A percentile compares a stretch with the other conserved stretches of the same genome.
These are phyloP conservation scores for Podaxis sp. DNA, from an alignment of 768 basidiomycete species.

Conservation along the genomic window DNA sequence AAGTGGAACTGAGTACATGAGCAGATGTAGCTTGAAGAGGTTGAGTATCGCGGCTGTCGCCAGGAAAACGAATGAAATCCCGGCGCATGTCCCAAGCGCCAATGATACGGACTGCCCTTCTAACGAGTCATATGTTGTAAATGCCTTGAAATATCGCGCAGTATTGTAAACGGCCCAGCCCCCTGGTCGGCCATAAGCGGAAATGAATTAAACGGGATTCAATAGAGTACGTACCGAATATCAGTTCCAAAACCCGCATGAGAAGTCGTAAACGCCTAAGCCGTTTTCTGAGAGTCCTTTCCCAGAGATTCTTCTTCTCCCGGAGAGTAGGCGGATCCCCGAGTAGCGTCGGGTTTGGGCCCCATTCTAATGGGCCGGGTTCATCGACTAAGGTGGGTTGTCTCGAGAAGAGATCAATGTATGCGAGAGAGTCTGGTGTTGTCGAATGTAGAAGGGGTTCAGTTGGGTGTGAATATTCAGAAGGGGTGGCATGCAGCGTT, in stretches of 20 bases:
- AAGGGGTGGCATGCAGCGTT: conserved; percentile 33
- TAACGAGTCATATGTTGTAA: conserved; percentile 33
- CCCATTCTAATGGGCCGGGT: conserved; percentile 20
- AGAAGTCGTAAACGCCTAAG: conserved; percentile 23
- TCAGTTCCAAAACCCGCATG: conserved; percentile 26
- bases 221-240: conserved; percentile 31
- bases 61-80: conserved; percentile 36
- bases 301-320: conserved; percentile 26
- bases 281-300: conserved; percentile 20
- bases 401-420: conserved; percentile 28
- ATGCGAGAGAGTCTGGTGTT: conserved; percentile 24
- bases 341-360: conserved; percentile 23
- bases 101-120: conserved; percentile 41
- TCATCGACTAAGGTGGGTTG: conserved; percentile 26
- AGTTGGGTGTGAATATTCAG: conserved; percentile 36
- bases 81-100: conserved; percentile 44
- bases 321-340: conserved; percentile 20
- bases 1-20: conserved; percentile 26
- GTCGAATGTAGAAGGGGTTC: conserved; percentile 36
- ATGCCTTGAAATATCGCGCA: conserved; percentile 63
- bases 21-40: conserved; percentile 32
- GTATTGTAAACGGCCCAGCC: conserved; percentile 60
- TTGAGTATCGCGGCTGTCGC: conserved; percentile 33
- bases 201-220: conserved; percentile 3
- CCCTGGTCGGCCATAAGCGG: conserved; percentile 27